phyloP scores from a whole-genome alignment of 768 basidiomycete genomes.

The Boletus vermiculosoides region DNA sequence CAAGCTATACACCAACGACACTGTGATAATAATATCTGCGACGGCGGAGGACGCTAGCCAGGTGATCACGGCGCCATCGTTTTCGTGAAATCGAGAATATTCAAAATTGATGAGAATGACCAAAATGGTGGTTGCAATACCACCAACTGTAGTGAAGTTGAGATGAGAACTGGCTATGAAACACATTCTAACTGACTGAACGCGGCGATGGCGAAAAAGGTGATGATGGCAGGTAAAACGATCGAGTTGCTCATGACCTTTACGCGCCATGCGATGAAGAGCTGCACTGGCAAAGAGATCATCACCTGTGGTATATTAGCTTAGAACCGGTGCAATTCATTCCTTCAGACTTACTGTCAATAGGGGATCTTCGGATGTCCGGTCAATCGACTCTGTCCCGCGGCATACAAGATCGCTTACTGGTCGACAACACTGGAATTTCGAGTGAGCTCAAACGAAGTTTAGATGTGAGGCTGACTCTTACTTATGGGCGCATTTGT shows the following conservation, averaged over 20 bases:
- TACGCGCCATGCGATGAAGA: constrained; percentile 48
- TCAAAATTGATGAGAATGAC: constrained; percentile 31
- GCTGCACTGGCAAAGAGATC: constrained; percentile 43
- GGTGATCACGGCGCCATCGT: constrained; percentile 35
- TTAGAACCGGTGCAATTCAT: not conserved
- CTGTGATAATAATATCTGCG: constrained; percentile 44
- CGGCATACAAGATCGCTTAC: constrained; percentile 4
- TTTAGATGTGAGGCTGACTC: not conserved
- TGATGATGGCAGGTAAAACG: constrained; percentile 26
- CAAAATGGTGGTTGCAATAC: constrained; percentile 33
- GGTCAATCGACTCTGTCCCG: not conserved
- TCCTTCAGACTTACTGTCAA: constrained; percentile 36
- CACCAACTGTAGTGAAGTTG: constrained; percentile 30
- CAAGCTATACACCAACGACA: constrained; percentile 42
- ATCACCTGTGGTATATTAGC: constrained; percentile 35
- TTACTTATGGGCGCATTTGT: constrained; percentile 1
- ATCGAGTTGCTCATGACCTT: constrained; percentile 34
- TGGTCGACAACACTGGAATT: constrained; percentile 11
- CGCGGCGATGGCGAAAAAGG: constrained; percentile 5
- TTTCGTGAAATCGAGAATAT: constrained; percentile 34
- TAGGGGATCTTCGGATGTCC: constrained; percentile 38
- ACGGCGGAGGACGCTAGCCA: constrained; percentile 44
- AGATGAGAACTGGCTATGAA: not conserved
- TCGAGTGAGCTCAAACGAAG: constrained; percentile 19
- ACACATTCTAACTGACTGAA: constrained; percentile 4